Conservation (phyloP, 345 rosid species). For the Mallotus nudiflorus region DNA sequence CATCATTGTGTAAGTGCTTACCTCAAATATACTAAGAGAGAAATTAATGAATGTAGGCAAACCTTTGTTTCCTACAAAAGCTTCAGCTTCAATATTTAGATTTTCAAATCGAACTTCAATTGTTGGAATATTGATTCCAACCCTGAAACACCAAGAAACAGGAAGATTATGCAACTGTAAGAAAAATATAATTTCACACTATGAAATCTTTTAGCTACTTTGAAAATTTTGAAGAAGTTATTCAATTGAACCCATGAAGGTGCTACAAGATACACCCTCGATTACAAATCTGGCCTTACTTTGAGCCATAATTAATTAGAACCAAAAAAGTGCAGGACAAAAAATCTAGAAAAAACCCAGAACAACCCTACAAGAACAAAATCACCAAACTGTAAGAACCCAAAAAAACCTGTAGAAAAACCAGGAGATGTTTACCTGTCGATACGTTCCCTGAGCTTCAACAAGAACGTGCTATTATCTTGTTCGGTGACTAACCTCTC, state of each 20-base stretch:
- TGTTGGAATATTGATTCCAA: constrained; percentile 47
- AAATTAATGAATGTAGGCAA: constrained; percentile 57
- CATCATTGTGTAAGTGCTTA: constrained; percentile 10
- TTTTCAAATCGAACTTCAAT: constrained; percentile 55
- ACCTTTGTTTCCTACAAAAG: constrained; percentile 61
- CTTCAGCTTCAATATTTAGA: constrained; percentile 51
- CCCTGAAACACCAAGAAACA: constrained; percentile 31
- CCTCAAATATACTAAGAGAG: constrained; percentile 48
- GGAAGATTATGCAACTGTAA: neutral
- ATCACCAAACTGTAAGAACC: too few species aligned
- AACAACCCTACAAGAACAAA: too few species aligned
- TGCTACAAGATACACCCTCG: too few species aligned
- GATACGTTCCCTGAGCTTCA: constrained; percentile 34
- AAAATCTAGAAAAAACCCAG: too few species aligned
- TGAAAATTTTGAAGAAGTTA: too few species aligned
- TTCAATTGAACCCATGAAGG: too few species aligned
- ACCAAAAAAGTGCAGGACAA: too few species aligned
- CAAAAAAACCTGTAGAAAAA: neutral
- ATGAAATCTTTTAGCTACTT: too few species aligned
- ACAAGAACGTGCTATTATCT: constrained; percentile 44
- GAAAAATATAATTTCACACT: too few species aligned
- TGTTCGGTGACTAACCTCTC: constrained; percentile 39
- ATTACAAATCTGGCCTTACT: too few species aligned
- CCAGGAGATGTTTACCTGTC: constrained; percentile 22
- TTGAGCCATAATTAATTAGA: too few species aligned